Evolutionary conservation across 2,329 filamentous ascomycete genomes (phyloP).

Genomic region (Colletotrichum filicis): DNA sequence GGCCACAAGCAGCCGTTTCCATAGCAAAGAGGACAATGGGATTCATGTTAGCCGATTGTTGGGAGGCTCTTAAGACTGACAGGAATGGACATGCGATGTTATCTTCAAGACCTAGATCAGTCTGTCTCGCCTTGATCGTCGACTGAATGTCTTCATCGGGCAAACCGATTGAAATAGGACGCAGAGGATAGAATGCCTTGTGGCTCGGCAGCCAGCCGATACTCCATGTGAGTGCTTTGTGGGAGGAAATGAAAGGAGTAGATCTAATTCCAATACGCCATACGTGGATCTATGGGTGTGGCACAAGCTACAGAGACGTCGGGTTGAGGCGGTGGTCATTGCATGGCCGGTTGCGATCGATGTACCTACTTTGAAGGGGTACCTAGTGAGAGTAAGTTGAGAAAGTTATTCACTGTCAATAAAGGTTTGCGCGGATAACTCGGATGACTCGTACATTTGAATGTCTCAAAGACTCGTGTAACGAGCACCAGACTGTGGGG

Average conservation of each 20-base stretch:
- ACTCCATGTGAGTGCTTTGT: not conserved
- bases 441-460: not conserved
- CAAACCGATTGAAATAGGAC: not conserved
- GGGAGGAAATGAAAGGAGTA: not conserved
- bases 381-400: no score
- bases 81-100: not conserved
- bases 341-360: not conserved
- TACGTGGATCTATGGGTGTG: no score
- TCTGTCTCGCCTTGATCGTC: no score
- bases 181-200: not conserved
- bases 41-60: not conserved
- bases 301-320: not conserved
- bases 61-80: not conserved
- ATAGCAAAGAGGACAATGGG: not conserved
- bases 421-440: not conserved
- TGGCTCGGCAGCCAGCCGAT: not conserved
- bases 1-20: not conserved
- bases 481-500: not conserved
- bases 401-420: not conserved
- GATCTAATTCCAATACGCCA: not conserved
- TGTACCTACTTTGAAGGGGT: not conserved
- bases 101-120: not conserved
- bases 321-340: not conserved
- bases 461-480: not conserved
- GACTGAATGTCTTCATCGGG: not conserved